Base-by-base conservation (phyloP, 1,139 yeast genomes). In the Candida glucosophila region DNA sequence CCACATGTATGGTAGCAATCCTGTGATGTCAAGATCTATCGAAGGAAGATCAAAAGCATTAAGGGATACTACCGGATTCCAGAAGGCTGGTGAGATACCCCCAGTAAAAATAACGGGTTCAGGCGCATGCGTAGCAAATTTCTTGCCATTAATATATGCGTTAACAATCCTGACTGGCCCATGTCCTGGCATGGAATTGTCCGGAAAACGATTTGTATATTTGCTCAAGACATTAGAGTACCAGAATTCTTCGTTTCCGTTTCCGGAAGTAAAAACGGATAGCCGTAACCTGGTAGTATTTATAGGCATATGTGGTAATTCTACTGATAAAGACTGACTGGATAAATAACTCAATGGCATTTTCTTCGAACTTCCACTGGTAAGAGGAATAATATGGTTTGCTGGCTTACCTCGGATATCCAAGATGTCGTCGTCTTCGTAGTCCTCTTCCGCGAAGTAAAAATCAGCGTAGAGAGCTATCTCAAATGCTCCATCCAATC, bases 181-280 rank as follows among this genome's bases (percentile, higher is more conserved):
- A 43, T 74, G 78, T 5, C 80, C 80, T 15, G 66, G 56, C 14
- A 55, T 49, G 11, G 65, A 64, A 21, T 53, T 43, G 5, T 43
- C 43, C 4, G 41, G 41, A 33, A 70, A 73, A 7, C 49, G 39
- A 16, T 53, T 41, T 12, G 55, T 55, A 36, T 52, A 63, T 23
- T 58, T 50, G 33, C 76, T 80, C 27, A 77, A 39, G 11, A 73
- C 68, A 40, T 79, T 77, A 9, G 73, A 52, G 50, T 78, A 83
- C 93, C 93, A 83, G 43, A 80, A 80, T 51, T 85, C 95, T 47
- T 83, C 95, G 21, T 69, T 73, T 1, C 76, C 76, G 41, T 78
- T 81, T 3, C 92, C 95, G 12, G 83, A 73, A 3, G 82, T 73
- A 40, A 73, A 75, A 4, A 83, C 47, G 6, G 79, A 67, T 20